Percentiles rank a stretch among this genome's conserved stretches.
These are phyloP conservation scores for Pyrus communis DNA, from an alignment of 306 rosid genomes.

Conservation along the genomic window DNA sequence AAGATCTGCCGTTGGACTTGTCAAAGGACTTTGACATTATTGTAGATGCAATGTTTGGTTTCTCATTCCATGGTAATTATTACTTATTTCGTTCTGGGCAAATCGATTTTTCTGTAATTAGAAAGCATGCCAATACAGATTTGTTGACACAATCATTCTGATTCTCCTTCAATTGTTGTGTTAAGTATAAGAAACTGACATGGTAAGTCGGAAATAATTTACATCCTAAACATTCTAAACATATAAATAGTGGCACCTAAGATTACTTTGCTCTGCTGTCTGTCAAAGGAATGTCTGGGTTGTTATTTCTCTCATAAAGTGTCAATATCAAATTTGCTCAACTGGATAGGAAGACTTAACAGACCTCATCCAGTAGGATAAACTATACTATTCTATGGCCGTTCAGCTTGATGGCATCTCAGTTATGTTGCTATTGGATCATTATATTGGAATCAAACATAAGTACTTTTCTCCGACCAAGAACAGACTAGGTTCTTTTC, in stretches of 20 bases:
- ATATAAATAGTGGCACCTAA: not conserved
- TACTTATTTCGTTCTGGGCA: not conserved
- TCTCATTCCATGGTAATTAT: conserved; percentile 83
- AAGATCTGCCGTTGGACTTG: conserved; percentile 63
- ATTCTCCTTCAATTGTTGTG: not conserved
- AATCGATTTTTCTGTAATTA: not conserved
- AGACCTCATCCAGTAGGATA: not conserved
- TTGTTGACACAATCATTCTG: not conserved
- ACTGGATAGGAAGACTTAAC: not conserved
- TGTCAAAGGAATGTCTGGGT: not conserved
- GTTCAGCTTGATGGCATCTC: not conserved
- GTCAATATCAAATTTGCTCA: not conserved
- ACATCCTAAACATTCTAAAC: not conserved
- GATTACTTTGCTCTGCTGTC: not conserved
- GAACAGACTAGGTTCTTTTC: not conserved
- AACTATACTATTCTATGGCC: not conserved
- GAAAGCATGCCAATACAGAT: not conserved
- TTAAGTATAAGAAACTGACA: not conserved
- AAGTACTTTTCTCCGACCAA: too few relatives aligned
- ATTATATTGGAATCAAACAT: not conserved
- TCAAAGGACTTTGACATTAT: conserved; percentile 64
- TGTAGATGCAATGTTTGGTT: conserved; percentile 87
- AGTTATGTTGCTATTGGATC: not conserved
- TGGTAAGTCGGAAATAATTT: not conserved
- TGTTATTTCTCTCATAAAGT: not conserved